These are phyloP conservation scores for Cordyceps tenuipes DNA, from an alignment of 2,329 filamentous ascomycete genomes.

Conservation along the genomic window DNA sequence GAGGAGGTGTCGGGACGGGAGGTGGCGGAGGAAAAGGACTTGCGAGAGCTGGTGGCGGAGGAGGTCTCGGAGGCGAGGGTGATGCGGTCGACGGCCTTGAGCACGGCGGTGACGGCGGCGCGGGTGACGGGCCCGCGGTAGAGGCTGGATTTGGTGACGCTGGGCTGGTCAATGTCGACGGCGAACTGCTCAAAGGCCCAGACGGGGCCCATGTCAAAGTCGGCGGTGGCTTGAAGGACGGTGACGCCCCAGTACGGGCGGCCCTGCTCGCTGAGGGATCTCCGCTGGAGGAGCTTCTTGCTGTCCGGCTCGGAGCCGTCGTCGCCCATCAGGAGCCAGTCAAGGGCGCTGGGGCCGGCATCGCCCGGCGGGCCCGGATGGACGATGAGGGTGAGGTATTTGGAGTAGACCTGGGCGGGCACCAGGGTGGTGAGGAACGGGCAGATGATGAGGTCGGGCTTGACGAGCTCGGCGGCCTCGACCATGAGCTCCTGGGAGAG, in stretches of 20 bases:
- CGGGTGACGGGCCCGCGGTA: slow-evolving; percentile 31
- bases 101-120: slow-evolving; percentile 28
- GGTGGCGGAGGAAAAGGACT: background rate
- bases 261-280: slow-evolving; percentile 21
- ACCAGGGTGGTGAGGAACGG: slow-evolving; percentile 32
- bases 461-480: slow-evolving; percentile 27
- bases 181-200: slow-evolving; percentile 36
- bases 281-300: slow-evolving; percentile 20
- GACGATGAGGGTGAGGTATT: slow-evolving; percentile 31
- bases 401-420: slow-evolving; percentile 27
- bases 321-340: slow-evolving; percentile 35
- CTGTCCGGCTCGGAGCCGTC: slow-evolving; percentile 27
- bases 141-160: slow-evolving; percentile 31
- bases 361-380: slow-evolving; percentile 35
- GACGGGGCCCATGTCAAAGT: slow-evolving; percentile 34
- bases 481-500: slow-evolving; percentile 26
- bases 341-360: slow-evolving; percentile 32
- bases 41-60: background rate
- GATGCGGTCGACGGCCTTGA: slow-evolving; percentile 30
- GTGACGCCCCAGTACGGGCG: slow-evolving; percentile 34
- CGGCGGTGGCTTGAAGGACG: slow-evolving; percentile 30
- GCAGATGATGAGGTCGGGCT: slow-evolving; percentile 33
- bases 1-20: background rate
- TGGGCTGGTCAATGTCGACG: slow-evolving; percentile 30
- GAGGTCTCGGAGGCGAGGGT: slow-evolving; percentile 17